phyloP scores from a whole-genome alignment of 257 asterid genomes.

The Solanum virginianum region DNA sequence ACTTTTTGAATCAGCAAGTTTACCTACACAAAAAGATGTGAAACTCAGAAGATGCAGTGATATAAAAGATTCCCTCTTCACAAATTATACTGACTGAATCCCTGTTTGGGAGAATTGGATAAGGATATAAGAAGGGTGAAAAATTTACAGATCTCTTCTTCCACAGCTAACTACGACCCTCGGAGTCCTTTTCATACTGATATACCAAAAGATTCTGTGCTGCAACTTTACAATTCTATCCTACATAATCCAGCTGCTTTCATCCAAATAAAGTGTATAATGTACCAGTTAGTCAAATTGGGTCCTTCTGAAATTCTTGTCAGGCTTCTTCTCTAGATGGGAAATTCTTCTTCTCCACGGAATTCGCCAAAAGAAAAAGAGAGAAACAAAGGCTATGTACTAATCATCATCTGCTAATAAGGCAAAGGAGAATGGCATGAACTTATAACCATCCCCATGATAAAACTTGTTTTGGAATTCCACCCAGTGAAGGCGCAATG shows the following conservation, averaged over 20 bases:
- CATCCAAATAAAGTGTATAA: background rate
- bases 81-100: background rate
- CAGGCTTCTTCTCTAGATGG: background rate
- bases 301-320: background rate
- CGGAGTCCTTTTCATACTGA: background rate
- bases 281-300: background rate
- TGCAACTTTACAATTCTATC: background rate
- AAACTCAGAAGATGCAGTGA: background rate
- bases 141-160: background rate
- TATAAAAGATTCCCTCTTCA: background rate
- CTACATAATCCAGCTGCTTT: background rate
- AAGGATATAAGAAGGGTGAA: background rate
- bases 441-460: slow-evolving; percentile 84
- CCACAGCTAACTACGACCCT: background rate
- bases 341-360: slow-evolving; percentile 5
- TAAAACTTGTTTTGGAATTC: slow-evolving; percentile 85
- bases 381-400: background rate
- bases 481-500: slow-evolving; percentile 93
- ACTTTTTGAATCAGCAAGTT: background rate
- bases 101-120: background rate
- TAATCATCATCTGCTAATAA: slow-evolving; percentile 41
- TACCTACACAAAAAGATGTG: background rate
- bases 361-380: slow-evolving; percentile 1
- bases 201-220: background rate
- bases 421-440: slow-evolving; percentile 72